Percentiles rank a stretch among this genome's conserved stretches.
Conservation (phyloP, 805 yeast genomes). For the Starmerella gropengiesseri region DNA sequence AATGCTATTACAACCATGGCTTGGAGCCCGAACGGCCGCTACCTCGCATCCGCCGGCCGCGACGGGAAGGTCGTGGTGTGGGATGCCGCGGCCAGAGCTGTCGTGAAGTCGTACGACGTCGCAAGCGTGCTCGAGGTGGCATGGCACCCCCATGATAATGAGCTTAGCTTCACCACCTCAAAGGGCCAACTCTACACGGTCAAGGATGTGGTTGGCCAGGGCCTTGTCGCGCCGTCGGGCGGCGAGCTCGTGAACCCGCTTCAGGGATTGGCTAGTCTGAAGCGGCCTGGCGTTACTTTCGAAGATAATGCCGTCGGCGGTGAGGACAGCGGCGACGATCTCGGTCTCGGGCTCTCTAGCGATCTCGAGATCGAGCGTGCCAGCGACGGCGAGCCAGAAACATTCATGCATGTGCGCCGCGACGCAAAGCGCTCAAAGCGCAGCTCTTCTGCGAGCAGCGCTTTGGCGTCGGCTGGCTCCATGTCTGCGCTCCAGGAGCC, state of each 20-base stretch:
- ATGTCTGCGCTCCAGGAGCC: slow-evolving; percentile 33
- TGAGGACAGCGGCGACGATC: slow-evolving; percentile 38
- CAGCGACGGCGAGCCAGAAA: not conserved
- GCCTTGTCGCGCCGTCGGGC: slow-evolving; percentile 25
- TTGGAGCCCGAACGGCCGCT: slow-evolving; percentile 53
- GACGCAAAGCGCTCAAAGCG: not conserved
- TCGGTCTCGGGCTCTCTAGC: slow-evolving; percentile 7
- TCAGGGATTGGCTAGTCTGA: slow-evolving; percentile 14
- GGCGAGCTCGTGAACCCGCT: slow-evolving; percentile 19
- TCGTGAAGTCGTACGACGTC: slow-evolving; percentile 31
- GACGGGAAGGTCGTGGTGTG: slow-evolving; percentile 46
- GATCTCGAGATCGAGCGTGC: not conserved
- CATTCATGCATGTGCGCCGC: not conserved
- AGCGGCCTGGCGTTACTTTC: not conserved
- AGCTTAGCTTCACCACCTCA: slow-evolving; percentile 27
- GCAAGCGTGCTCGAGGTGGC: slow-evolving; percentile 24
- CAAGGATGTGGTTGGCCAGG: slow-evolving; percentile 11
- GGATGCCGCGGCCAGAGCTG: slow-evolving; percentile 34
- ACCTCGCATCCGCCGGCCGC: slow-evolving; percentile 42
- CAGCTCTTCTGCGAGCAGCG: not conserved
- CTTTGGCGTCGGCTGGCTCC: not conserved
- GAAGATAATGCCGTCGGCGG: slow-evolving; percentile 24
- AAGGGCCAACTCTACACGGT: slow-evolving; percentile 28
- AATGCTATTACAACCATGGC: slow-evolving; percentile 39
- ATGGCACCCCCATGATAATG: slow-evolving; percentile 33